Conservation (phyloP, 805 yeast species). For the Ogataea populi-albae region DNA sequence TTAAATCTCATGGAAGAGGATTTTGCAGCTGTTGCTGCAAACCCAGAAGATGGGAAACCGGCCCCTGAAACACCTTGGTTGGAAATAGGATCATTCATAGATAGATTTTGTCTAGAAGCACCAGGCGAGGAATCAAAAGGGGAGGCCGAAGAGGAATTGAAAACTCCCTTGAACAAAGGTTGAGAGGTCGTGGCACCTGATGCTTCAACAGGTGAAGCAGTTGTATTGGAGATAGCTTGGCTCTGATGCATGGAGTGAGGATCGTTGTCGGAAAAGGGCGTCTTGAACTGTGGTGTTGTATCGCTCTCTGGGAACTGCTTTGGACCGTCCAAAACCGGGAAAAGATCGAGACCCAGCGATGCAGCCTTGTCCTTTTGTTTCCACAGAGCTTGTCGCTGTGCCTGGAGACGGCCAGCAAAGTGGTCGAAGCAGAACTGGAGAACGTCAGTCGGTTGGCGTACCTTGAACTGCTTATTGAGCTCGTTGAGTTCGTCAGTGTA, state of each 20-base stretch:
- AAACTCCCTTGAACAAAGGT: constrained; percentile 27
- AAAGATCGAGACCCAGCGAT: constrained; percentile 45
- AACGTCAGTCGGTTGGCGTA: constrained; percentile 61
- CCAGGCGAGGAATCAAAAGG: constrained; percentile 24
- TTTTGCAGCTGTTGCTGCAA: constrained; percentile 27
- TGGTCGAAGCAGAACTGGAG: constrained; percentile 75
- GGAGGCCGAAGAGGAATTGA: constrained; percentile 25
- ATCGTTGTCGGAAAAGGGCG: constrained; percentile 62
- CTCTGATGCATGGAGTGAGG: constrained; percentile 50
- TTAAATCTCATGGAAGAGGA: constrained; percentile 61
- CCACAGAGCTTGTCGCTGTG: constrained; percentile 55
- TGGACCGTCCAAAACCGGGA: constrained; percentile 14
- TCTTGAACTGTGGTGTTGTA: constrained; percentile 44
- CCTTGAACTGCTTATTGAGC: constrained; percentile 55
- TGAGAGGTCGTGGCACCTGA: neutral
- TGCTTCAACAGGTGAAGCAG: constrained; percentile 2
- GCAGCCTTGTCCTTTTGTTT: constrained; percentile 46
- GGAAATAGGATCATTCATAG: constrained; percentile 1
- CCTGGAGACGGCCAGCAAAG: constrained; percentile 59
- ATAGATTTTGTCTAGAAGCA: constrained; percentile 12
- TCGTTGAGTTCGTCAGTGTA: constrained; percentile 50
- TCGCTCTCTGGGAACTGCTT: constrained; percentile 21
- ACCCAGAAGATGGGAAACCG: constrained; percentile 19
- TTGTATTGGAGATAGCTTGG: constrained; percentile 19
- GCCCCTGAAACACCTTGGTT: constrained; percentile 1